Evolutionary conservation across 495 filamentous ascomycete genomes (phyloP), one percentile per base, ranked within the genome.

Genomic region (Trypethelium eluteriae): DNA sequence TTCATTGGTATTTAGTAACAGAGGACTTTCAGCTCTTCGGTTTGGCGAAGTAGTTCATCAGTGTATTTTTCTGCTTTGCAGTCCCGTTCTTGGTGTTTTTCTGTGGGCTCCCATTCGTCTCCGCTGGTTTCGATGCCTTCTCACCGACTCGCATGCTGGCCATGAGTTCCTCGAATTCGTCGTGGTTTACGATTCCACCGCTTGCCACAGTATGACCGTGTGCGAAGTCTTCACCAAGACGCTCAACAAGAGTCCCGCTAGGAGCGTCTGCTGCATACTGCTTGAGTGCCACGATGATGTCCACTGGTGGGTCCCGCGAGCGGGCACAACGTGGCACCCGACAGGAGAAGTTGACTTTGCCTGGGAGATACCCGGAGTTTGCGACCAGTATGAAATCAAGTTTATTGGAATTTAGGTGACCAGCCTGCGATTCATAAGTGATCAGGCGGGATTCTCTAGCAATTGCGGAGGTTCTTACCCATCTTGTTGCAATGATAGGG

Each of bases 261-360:
- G 53, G 53, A 18, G 64, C 63, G 5, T 56, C 62, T 38, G 65
- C 68, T 10, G 81, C 84, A 46, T 81, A 78, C 3, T 66, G 75
- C 66, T 78, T 75, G 39, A 88, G 63, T 2, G 75, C 74, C 62
- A 77, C 75, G 62, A 87, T 85, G 67, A 88, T 82, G 67, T 87
- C 80, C 38, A 86, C 79, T 1, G 81, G 78, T 5, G 78, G 77
- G 34, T 81, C 76, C 41, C 76, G 71, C 36, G 64, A 71, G 16
- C 77, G 69, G 16, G 82, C 83, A 63, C 75, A 78, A 36, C 77
- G 75, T 7, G 82, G 76, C 32, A 85, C 75, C 10, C 85, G 77
- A 66, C 85, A 85, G 16, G 84, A 85, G 71, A 87, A 86, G 69
- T 84, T 82, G 10, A 87, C 83, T 64, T 76, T 76, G 6, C 75